These are phyloP conservation scores for Globisporangium cystogenes DNA, from an alignment of 352 stramenopile genomes.

Conservation along the genomic window DNA sequence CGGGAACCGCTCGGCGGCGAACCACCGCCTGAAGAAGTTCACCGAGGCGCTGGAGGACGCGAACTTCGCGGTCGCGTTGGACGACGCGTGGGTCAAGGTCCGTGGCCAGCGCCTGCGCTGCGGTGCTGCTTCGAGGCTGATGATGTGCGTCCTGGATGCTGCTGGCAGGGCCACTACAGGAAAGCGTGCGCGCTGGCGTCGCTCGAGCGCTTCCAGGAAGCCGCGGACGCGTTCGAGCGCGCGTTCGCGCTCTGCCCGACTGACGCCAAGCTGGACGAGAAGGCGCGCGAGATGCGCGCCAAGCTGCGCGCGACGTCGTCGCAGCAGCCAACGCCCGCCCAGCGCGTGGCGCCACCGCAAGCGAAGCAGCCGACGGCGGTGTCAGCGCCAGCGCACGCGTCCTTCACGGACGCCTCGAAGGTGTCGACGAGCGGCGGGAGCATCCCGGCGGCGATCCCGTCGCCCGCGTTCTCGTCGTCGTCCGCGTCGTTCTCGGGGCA, in stretches of 20 bases:
- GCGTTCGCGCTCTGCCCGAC: conserved; percentile 66
- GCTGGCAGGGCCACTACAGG: conserved; percentile 64
- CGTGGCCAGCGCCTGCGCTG: no score
- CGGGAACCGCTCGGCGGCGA: conserved; percentile 74
- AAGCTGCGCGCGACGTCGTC: no score
- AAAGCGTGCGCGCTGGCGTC: conserved; percentile 60
- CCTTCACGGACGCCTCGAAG: conserved; percentile 10
- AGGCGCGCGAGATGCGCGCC: conserved; percentile 58
- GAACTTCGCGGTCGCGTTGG: conserved; percentile 47
- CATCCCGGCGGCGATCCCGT: conserved; percentile 6
- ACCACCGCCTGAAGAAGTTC: conserved; percentile 70
- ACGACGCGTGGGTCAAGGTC: conserved; percentile 77
- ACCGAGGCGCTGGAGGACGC: conserved; percentile 59
- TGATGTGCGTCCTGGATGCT: background rate
- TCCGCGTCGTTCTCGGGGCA: conserved; percentile 61
- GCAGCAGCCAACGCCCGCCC: no score
- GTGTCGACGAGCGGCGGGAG: background rate
- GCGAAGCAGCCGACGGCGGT: background rate
- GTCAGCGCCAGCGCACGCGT: conserved; percentile 1
- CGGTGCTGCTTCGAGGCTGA: background rate
- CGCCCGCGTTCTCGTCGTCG: conserved; percentile 19
- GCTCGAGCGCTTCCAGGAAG: conserved; percentile 55
- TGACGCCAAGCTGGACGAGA: conserved; percentile 54
- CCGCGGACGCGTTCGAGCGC: conserved; percentile 58
- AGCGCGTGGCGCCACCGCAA: background rate